Conservation (phyloP, 2,329 filamentous ascomycete species). For the Clathrospora elynae region DNA sequence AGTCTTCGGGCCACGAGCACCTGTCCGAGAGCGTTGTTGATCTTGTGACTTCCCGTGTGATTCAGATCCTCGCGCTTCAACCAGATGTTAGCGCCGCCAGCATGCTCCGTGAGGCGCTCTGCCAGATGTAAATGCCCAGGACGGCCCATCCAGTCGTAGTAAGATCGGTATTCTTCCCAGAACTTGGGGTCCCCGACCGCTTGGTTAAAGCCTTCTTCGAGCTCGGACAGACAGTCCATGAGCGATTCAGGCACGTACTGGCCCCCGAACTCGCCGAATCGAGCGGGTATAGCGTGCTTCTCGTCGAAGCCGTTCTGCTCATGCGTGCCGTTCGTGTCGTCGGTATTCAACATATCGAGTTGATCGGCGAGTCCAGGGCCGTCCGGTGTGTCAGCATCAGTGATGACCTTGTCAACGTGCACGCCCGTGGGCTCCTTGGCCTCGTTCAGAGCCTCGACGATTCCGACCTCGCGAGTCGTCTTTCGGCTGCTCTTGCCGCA, state of each 20-base stretch:
- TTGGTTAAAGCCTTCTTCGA: slow-evolving; percentile 88
- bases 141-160: slow-evolving; percentile 97
- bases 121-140: slow-evolving; percentile 91
- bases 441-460: slow-evolving; percentile 69
- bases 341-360: slow-evolving; percentile 77
- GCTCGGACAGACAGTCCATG: slow-evolving; percentile 92
- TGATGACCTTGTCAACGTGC: slow-evolving; percentile 71
- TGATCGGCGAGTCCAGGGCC: slow-evolving; percentile 78
- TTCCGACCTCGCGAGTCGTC: slow-evolving; percentile 69
- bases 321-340: slow-evolving; percentile 42
- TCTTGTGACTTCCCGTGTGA: slow-evolving; percentile 98
- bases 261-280: slow-evolving; percentile 94
- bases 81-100: slow-evolving; percentile 94
- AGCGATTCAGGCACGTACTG: slow-evolving; percentile 97
- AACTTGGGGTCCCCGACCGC: slow-evolving; percentile 87
- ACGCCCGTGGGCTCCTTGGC: slow-evolving; percentile 66
- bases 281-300: slow-evolving; percentile 69
- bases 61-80: slow-evolving; percentile 97
- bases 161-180: slow-evolving; percentile 95
- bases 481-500: slow-evolving; percentile 61
- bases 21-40: slow-evolving; percentile 97
- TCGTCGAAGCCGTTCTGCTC: slow-evolving; percentile 39
- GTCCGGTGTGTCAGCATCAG: slow-evolving; percentile 59
- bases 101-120: slow-evolving; percentile 83
- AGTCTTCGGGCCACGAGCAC: slow-evolving; percentile 82